Percentiles rank a stretch among this genome's conserved stretches.
phyloP scores from a whole-genome alignment of 129 eudicot genomes.

The Centrapalus pauciflorus region DNA sequence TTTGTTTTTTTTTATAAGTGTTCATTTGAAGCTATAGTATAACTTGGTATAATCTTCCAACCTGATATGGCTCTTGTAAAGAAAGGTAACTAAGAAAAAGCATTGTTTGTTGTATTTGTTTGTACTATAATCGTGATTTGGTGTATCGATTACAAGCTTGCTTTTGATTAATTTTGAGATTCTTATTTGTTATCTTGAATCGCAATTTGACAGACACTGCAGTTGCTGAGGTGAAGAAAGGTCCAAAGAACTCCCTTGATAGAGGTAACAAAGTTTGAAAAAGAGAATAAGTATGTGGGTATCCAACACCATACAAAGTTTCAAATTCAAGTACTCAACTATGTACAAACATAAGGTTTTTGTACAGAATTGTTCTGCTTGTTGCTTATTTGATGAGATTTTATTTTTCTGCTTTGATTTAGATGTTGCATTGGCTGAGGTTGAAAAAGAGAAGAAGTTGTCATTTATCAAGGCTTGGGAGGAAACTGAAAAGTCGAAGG shows the following conservation, averaged over 20 bases:
- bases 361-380: not conserved
- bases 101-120: not conserved
- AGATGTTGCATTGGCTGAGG: conserved; percentile 78
- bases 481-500: conserved; percentile 70
- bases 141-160: not conserved
- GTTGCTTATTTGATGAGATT: not conserved
- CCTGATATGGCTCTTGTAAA: conserved; percentile 22
- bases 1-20: too few species aligned
- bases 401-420: not conserved
- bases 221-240: conserved; percentile 43
- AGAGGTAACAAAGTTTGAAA: too few species aligned
- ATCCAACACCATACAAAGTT: not conserved
- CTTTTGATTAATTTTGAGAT: not conserved
- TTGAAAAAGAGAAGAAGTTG: conserved; percentile 62
- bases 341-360: not conserved
- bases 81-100: conserved; percentile 16
- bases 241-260: conserved; percentile 42
- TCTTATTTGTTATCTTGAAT: not conserved
- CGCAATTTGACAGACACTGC: conserved; percentile 33
- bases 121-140: not conserved
- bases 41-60: not conserved
- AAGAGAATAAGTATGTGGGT: conserved; percentile 2
- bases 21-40: conserved; percentile 9
- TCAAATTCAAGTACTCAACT: not conserved
- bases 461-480: conserved; percentile 96